Conservation (phyloP, 2,329 filamentous ascomycete species). For the Microascus cirrosus region DNA sequence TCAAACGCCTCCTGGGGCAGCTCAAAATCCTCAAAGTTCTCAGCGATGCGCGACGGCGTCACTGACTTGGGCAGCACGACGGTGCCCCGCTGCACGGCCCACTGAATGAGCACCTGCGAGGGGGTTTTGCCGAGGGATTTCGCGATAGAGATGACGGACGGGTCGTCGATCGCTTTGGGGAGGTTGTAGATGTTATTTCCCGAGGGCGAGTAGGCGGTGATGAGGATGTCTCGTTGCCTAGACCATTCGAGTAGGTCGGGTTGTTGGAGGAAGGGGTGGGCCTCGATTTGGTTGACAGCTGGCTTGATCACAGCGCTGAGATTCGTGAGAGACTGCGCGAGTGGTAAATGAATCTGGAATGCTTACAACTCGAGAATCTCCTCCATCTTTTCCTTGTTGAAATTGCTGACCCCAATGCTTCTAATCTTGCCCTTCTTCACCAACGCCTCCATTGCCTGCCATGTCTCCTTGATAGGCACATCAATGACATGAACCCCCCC, state of each 20-base stretch:
- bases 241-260: background rate
- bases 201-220: background rate
- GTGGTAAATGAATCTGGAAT: too few species aligned
- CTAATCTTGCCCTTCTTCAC: constrained; percentile 48
- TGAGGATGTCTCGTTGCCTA: background rate
- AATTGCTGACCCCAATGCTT: background rate
- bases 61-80: constrained; percentile 81
- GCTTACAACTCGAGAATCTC: background rate
- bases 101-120: constrained; percentile 68
- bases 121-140: constrained; percentile 54
- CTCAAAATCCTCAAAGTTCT: constrained; percentile 48
- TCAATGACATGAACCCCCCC: background rate
- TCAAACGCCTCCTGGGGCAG: too few species aligned
- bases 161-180: background rate
- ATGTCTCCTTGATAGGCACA: constrained; percentile 63
- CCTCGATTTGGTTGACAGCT: background rate
- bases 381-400: background rate
- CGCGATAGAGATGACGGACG: constrained; percentile 32
- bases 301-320: background rate
- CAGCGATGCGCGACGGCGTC: constrained; percentile 59
- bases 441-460: constrained; percentile 60
- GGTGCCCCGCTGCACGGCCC: constrained; percentile 71
- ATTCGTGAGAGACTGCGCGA: too few species aligned
- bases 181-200: background rate
- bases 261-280: background rate